Percentiles rank a stretch among this genome's conserved stretches.
Evolutionary conservation across 106 monocot genomes (phyloP).

Genomic region (Acanthochlamys bracteata): DNA sequence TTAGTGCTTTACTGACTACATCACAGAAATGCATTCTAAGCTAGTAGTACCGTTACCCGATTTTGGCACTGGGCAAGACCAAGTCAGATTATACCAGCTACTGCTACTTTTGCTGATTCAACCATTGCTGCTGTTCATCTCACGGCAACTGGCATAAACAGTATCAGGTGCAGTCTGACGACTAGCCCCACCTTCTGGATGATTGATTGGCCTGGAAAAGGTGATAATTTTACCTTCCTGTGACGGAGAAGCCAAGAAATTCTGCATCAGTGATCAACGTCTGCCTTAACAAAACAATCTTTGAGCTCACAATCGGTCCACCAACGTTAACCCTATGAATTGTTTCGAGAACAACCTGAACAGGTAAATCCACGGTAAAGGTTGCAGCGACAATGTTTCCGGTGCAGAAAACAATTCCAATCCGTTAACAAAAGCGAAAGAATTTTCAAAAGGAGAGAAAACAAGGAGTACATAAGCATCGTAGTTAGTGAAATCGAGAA

Average conservation of each 20-base stretch:
- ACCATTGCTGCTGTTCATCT: not conserved
- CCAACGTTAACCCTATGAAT: constrained; percentile 21
- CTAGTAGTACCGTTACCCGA: constrained; percentile 1
- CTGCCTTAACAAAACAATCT: constrained; percentile 22
- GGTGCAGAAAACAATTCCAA: constrained; percentile 24
- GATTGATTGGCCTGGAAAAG: constrained; percentile 5
- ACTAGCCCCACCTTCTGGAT: constrained; percentile 4
- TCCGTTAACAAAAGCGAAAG: constrained; percentile 17
- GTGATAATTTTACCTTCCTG: not conserved
- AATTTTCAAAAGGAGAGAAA: not conserved
- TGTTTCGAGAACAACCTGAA: constrained; percentile 18
- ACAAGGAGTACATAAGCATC: not conserved
- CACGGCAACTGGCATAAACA: constrained; percentile 18
- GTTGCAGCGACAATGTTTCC: not conserved
- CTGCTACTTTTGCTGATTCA: not conserved
- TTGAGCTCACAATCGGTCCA: constrained; percentile 13
- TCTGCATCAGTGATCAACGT: constrained; percentile 13
- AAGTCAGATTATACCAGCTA: not conserved
- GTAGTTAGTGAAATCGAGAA: not conserved
- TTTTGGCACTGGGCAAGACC: not conserved
- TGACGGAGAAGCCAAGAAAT: not conserved
- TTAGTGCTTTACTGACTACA: constrained; percentile 10
- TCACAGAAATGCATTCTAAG: constrained; percentile 30
- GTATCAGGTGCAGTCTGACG: constrained; percentile 19
- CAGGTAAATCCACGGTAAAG: not conserved